These are phyloP conservation scores for Trichoderma afroharzianum DNA, from an alignment of 2,329 filamentous ascomycete species.

Conservation along the genomic window DNA sequence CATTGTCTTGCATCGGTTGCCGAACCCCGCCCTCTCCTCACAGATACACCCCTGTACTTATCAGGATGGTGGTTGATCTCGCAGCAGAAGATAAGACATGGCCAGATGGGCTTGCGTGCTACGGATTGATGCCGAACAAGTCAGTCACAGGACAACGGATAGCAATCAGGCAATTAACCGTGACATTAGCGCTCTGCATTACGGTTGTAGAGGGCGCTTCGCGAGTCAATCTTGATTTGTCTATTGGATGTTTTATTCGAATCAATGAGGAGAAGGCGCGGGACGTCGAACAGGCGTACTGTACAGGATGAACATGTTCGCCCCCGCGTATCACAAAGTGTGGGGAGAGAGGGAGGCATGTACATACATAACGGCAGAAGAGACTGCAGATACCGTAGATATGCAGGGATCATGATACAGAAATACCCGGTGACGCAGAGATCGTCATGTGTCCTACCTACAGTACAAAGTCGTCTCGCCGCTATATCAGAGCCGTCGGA, in stretches of 20 bases:
- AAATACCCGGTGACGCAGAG: constrained; percentile 4
- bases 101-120: background rate
- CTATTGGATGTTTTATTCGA: background rate
- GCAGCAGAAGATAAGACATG: constrained; percentile 5
- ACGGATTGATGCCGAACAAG: background rate
- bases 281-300: background rate
- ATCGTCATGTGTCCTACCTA: background rate
- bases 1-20: background rate
- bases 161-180: background rate
- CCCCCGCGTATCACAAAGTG: background rate
- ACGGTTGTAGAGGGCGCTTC: background rate
- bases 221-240: background rate
- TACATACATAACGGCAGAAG: background rate
- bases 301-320: background rate
- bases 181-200: background rate
- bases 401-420: background rate
- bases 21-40: constrained; percentile 11
- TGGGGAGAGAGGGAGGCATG: background rate
- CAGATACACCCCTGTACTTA: background rate
- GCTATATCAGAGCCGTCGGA: background rate
- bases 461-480: background rate
- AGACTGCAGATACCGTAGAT: background rate
- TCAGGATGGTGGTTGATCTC: background rate
- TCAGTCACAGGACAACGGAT: background rate
- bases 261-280: background rate